These are phyloP conservation scores for Komagataella mondaviorum DNA, from an alignment of 805 yeast species.

Conservation along the genomic window DNA sequence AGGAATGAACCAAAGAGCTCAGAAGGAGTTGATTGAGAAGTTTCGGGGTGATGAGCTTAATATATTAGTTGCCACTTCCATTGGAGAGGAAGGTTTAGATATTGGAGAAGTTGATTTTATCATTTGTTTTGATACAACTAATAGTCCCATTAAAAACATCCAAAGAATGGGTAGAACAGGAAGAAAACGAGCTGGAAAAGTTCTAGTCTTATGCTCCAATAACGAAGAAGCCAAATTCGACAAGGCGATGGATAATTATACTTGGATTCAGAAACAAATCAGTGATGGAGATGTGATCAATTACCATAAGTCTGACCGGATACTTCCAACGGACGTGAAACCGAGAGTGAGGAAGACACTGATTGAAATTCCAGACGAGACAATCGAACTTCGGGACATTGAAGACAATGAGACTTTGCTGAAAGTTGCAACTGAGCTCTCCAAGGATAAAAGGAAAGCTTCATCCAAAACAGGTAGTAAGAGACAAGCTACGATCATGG, in stretches of 20 bases:
- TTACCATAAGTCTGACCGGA: conserved; percentile 42
- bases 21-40: conserved; percentile 60
- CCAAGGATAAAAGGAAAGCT: not conserved
- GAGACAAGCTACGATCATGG: not conserved
- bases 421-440: conserved; percentile 3
- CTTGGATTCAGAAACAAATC: conserved; percentile 60
- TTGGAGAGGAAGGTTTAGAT: conserved; percentile 97
- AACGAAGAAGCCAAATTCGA: conserved; percentile 71
- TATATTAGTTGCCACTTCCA: conserved; percentile 86
- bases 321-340: conserved; percentile 41
- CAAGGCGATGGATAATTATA: conserved; percentile 75
- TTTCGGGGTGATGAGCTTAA: conserved; percentile 68
- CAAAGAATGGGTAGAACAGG: conserved; percentile 99
- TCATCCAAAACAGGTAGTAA: not conserved
- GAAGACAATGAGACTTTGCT: conserved; percentile 34
- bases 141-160: conserved; percentile 84
- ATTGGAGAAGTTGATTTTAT: conserved; percentile 96
- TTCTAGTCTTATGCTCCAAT: conserved; percentile 60
- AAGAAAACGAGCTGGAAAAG: conserved; percentile 80
- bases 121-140: conserved; percentile 83
- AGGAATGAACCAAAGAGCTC: conserved; percentile 88
- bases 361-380: conserved; percentile 63
- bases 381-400: conserved; percentile 32
- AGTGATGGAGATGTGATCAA: conserved; percentile 29
- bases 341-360: conserved; percentile 46